These are phyloP conservation scores for Senecio squalidus DNA, from an alignment of 140 eudicot species.

Conservation along the genomic window DNA sequence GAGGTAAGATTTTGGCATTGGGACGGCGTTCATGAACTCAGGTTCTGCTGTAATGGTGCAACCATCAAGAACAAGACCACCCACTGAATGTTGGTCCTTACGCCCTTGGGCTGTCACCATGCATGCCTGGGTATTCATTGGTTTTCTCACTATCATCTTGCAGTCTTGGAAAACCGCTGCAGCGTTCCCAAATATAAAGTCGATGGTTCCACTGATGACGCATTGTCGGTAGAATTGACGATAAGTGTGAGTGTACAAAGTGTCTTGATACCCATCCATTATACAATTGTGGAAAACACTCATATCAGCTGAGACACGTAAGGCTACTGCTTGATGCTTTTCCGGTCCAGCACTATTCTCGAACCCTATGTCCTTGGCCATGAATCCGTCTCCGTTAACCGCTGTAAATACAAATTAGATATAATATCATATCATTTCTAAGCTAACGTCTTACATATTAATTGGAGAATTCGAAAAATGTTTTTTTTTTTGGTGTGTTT, in stretches of 20 bases:
- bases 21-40: constrained; percentile 1
- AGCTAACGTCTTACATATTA: no score
- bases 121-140: constrained; percentile 34
- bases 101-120: constrained; percentile 66
- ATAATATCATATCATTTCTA: not conserved
- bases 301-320: constrained; percentile 50
- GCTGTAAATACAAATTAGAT: constrained; percentile 25
- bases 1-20: constrained; percentile 27
- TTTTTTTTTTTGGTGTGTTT: no score
- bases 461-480: not conserved
- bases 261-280: constrained; percentile 51
- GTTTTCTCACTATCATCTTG: constrained; percentile 39
- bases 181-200: constrained; percentile 62
- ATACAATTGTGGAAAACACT: constrained; percentile 43
- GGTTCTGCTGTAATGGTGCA: constrained; percentile 37
- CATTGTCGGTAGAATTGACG: constrained; percentile 63
- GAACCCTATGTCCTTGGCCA: constrained; percentile 41
- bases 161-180: constrained; percentile 64
- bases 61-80: constrained; percentile 50
- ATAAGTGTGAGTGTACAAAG: constrained; percentile 44
- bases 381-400: constrained; percentile 44
- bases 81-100: constrained; percentile 15
- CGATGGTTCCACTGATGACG: constrained; percentile 54
- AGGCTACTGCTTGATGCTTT: constrained; percentile 63
- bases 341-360: constrained; percentile 51